Percentiles rank a stretch among this genome's conserved stretches.
Conservation (phyloP, 805 yeast species). For the Barnettozyma wickerhamii region DNA sequence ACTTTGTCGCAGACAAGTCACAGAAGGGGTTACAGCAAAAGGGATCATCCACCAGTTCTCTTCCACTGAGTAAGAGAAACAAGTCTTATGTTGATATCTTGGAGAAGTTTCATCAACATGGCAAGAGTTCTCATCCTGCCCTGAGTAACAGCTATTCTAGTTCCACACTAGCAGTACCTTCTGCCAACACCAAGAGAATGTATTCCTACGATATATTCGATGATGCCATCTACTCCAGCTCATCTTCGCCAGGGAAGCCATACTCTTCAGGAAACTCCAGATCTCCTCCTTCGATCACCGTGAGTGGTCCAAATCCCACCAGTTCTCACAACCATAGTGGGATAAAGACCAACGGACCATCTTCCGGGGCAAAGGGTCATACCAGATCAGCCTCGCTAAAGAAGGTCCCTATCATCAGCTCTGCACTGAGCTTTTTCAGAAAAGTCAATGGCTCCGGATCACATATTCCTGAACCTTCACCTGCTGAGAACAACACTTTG, state of each 20-base stretch:
- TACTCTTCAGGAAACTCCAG: background rate
- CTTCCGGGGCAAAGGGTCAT: too few species aligned
- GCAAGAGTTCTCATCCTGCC: background rate
- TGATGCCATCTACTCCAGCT: slow-evolving; percentile 49
- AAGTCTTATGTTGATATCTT: slow-evolving; percentile 5
- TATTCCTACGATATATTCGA: slow-evolving; percentile 64
- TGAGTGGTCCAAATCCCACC: too few species aligned
- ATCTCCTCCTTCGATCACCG: slow-evolving; percentile 1
- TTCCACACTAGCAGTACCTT: slow-evolving; percentile 13
- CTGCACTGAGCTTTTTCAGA: slow-evolving; percentile 24
- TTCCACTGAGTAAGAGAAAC: slow-evolving; percentile 3
- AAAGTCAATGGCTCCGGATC: slow-evolving; percentile 11
- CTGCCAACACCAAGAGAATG: slow-evolving; percentile 30
- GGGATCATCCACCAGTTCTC: background rate
- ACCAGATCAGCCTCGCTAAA: slow-evolving; percentile 19
- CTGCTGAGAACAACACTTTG: background rate
- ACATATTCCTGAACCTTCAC: slow-evolving; percentile 7
- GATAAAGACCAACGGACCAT: too few species aligned
- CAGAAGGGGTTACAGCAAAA: too few species aligned
- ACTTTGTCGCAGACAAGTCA: slow-evolving; percentile 17
- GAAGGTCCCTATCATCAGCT: slow-evolving; percentile 20
- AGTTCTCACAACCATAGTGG: too few species aligned
- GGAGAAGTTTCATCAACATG: slow-evolving; percentile 5
- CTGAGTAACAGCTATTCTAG: slow-evolving; percentile 10
- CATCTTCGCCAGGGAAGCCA: slow-evolving; percentile 3